Evolutionary conservation across 345 rosid genomes (phyloP), one percentile per base, ranked within the genome.

Genomic region (Eutrema yunnanense): DNA sequence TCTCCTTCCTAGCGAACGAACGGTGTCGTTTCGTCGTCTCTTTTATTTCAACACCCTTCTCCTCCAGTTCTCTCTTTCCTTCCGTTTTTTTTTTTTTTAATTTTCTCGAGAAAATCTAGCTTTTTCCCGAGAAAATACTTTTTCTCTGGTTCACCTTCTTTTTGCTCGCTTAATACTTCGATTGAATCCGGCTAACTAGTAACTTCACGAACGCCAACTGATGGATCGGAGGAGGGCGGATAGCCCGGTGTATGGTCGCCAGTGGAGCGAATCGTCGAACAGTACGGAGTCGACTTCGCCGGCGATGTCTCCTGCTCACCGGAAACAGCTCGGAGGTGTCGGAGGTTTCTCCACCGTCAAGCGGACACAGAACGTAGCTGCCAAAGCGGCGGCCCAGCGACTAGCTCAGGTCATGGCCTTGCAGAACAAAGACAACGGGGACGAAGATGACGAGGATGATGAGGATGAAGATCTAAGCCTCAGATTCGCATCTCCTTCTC

Each of bases 371-470:
- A 92, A 95, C 84, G 90, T 90, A 8, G 98, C 99, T 49, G 94
- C 99, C 7, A 92, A 92, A 84, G 98, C 97, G 5, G 99, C 99
- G 6, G 99, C 99, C 0, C 96, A 81, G 73, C 86, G 98, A 42
- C 83, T 96, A 2, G 98, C 99, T 82, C 85, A 87, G 77, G 98
- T 92, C 48, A 96, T 92, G 99, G 99, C 98, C 56, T 84, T 96
- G 37, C 97, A 90, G 80, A 80, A 88, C 61, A 87, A 90, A 3
- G 89, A 85, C n/a, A 92, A 90, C 51, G 94, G 87, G 11, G 98
- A 87, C 59, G 87, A 82, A 2, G 87, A 83, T 41, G 89, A 85
- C 10, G 75, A 76, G 9, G 80, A 76, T n/a, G 96, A 90, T n/a
- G 96, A 90, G 37, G 97, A 88, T 52, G 87, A 82, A 13, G 89